Evolutionary conservation across 176 grass and related monocot genomes (phyloP), one percentile per base, ranked within the genome.

Genomic region (Oryza glaberrima): DNA sequence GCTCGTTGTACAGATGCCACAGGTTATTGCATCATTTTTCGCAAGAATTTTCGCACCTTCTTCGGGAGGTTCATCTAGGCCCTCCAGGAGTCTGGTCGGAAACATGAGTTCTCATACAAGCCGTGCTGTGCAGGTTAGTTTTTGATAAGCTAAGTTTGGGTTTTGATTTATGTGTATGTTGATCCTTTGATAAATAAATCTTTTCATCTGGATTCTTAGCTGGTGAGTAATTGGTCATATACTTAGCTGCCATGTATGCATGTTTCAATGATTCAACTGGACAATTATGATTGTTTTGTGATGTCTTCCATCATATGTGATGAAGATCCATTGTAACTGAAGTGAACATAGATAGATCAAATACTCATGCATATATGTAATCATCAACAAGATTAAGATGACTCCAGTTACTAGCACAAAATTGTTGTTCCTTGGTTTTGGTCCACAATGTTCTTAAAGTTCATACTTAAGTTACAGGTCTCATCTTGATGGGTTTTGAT

Each of bases 11-110:
- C 90, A 94, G 93, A 40, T 92, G 20, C 93, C 90, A 30, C 69
- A 81, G 70, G 76, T 81, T 48, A 60, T 94, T 86, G 68, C 93
- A 40, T 88, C 87, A 88, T 70, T 87, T 83, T 87, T 94, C 16
- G 83, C 90, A 77, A 82, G 90, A 89, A 70, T 88, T 78, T 90
- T 90, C 34, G 43, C 82, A 38, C 61, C 92, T 74, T 77, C 85
- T 40, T 68, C 72, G 1, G 67, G 75, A 75, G 73, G 47, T 52
- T 88, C 82, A 72, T 23, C 84, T 84, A 86, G 73, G 6, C 32
- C 87, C 9, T 86, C 93, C 30, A 92, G 85, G 72, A 90, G 73
- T 86, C 35, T 90, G 75, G 72, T 83, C 15, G 82, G 93, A 77
- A 90, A 88, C 69, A 43, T 75, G n/a, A 69, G 70, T 23, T 79